These are phyloP conservation scores for Metschnikowia koreensis DNA, from an alignment of 805 yeast genomes.

Conservation along the genomic window DNA sequence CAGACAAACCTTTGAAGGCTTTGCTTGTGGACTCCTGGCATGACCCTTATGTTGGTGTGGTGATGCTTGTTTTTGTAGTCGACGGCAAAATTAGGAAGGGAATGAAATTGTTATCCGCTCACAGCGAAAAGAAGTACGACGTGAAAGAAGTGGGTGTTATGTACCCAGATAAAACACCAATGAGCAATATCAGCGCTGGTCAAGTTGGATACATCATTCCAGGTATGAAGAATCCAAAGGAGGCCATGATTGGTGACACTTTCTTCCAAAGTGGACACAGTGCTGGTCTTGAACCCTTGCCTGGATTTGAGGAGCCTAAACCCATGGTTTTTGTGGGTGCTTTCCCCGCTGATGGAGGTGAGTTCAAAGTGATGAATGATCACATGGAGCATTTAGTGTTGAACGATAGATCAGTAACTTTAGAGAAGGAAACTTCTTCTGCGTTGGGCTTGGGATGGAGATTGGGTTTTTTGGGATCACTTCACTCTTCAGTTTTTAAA, in stretches of 20 bases:
- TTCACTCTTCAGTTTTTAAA: constrained; percentile 92
- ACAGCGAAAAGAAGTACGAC: constrained; percentile 73
- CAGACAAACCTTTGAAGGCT: constrained; percentile 57
- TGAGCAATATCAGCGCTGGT: constrained; percentile 71
- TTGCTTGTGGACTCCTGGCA: constrained; percentile 97
- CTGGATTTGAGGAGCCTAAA: constrained; percentile 94
- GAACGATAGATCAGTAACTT: constrained; percentile 87
- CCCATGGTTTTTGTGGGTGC: constrained; percentile 99
- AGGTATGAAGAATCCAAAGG: constrained; percentile 85
- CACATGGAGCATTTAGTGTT: constrained; percentile 83
- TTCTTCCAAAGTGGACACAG: constrained; percentile 60
- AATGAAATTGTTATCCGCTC: constrained; percentile 72
- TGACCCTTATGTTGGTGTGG: constrained; percentile 88
- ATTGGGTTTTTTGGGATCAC: constrained; percentile 87
- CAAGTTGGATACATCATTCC: constrained; percentile 95
- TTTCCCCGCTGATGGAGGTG: constrained; percentile 92
- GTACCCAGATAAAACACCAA: constrained; percentile 82
- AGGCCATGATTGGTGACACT: constrained; percentile 92
- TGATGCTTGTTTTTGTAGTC: constrained; percentile 75
- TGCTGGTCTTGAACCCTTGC: constrained; percentile 66
- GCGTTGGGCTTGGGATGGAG: constrained; percentile 99
- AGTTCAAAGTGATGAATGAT: constrained; percentile 85
- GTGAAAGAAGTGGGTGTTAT: constrained; percentile 91
- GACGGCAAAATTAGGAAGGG: constrained; percentile 81
- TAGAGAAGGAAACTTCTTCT: constrained; percentile 86